Conservation (phyloP, 2,329 filamentous ascomycete species). For the Ascochyta fabae region DNA sequence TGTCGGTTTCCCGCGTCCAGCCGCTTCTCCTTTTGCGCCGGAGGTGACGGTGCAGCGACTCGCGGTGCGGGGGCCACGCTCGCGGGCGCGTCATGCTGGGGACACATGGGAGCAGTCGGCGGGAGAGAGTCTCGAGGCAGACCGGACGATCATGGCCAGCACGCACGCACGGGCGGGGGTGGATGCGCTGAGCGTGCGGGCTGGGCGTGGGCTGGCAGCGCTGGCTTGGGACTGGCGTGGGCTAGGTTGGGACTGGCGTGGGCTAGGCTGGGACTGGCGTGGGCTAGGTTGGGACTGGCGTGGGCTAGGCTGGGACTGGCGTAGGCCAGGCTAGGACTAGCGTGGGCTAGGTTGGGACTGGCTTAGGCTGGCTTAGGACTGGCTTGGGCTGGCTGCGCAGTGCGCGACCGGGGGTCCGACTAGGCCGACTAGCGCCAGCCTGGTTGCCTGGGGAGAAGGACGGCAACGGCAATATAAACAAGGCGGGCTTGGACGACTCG, state of each 20-base stretch:
- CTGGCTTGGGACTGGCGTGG: no score
- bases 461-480: slow-evolving; percentile 24
- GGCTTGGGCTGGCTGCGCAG: neutral
- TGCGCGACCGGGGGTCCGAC: neutral
- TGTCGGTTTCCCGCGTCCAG: slow-evolving; percentile 79
- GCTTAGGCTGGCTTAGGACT: no score
- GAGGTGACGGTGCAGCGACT: neutral
- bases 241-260: no score
- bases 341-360: no score
- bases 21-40: slow-evolving; percentile 25
- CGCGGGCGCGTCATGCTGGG: slow-evolving; percentile 26
- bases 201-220: no score
- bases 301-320: no score
- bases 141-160: slow-evolving; percentile 14
- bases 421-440: slow-evolving; percentile 4
- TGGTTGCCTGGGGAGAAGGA: slow-evolving; percentile 27
- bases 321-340: no score
- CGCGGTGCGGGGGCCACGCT: slow-evolving; percentile 5
- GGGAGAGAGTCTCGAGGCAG: slow-evolving; percentile 12
- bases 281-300: no score
- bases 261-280: no score
- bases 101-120: slow-evolving; percentile 33
- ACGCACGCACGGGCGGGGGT: neutral
- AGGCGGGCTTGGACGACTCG: slow-evolving; percentile 22
- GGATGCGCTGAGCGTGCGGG: neutral